Base-by-base conservation (phyloP, 2,329 filamentous ascomycete genomes). In the Dactylellina drechsleri region DNA sequence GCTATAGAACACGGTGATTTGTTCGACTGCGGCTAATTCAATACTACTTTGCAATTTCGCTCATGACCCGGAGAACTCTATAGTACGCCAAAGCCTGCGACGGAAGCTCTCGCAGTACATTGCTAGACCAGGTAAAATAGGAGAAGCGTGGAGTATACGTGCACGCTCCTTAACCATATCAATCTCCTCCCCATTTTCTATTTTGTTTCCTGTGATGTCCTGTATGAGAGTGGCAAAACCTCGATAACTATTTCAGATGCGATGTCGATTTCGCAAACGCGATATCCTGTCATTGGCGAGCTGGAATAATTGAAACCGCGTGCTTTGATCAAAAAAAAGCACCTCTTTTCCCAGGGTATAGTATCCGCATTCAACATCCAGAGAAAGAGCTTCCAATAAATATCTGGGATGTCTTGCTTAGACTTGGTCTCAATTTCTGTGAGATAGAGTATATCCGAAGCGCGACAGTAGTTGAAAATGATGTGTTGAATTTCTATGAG, bases 271-370 rank as follows among this genome's bases (percentile, higher is more conserved):
- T 36, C 36, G 26, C 26, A n/a, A 54, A 5, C 12, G 1, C 26
- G 8, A n/a, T n/a, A n/a, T n/a, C n/a, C n/a, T 15, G 7, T 54
- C 52, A 15, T 23, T 28, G 23, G 52, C 52, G 52, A 28, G 52
- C 52, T 54, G 26, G 52, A 54, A 54, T 36, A 54, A 2, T 54
- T 54, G 52, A 36, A 28, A 54, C 52, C n/a, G n/a, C n/a, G n/a
- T n/a, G n/a, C n/a, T n/a, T n/a, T n/a, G n/a, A n/a, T n/a, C n/a
- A n/a, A n/a, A n/a, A n/a, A n/a, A n/a, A n/a, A n/a, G n/a, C n/a
- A n/a, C n/a, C 26, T 36, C 28, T 20, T 54, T 54, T 16, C 26
- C 52, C 4, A 54, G 13, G 5, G 36, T 54, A 54, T 54, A 54
- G 36, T 54, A 36, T 8, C 52, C 52, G 36, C 36, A 54, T 36